Evolutionary conservation across 2,329 filamentous ascomycete species (phyloP), one percentile per base, ranked within the genome.

Genomic region (Pseudogymnoascus sp.): DNA sequence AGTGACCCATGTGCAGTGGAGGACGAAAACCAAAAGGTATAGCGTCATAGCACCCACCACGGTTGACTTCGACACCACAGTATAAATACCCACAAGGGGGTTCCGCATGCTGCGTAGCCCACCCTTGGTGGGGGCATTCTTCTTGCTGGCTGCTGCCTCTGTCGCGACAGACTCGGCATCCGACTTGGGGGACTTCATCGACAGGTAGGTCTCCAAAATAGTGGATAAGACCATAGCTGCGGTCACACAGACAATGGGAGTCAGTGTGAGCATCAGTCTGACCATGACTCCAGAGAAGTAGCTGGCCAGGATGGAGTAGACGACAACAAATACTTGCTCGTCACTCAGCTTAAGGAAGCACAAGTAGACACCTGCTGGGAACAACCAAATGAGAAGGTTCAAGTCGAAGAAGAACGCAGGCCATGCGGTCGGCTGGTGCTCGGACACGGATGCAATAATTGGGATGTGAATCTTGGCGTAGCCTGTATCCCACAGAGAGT

Each of bases 221-320:
- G 89, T 86, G 17, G 95, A 97, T 44, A 92, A 80, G 15, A 91
- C 91, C 71, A 99, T 86, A 50, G 93, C 95, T 63, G 93, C 91
- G 44, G 95, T 89, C 69, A 97, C 91, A 76, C 95, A 99, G 61
- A 99, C 95, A 68, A 99, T 88, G 1, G 95, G 95, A 1, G 95
- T 99, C 69, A 99, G 80, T 0, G 95, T 99, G 67, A 99, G 85
- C 95, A 99, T 99, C 72, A 99, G 81, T 78, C 95, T 92, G 66
- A 99, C 95, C 95, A 99, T 99, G 78, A 99, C 96, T 75, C 95
- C 95, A 23, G 96, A 91, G 73, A 99, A 99, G 82, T 99, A 99
- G 78, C 91, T 97, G 68, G 91, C 91, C 68, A 97, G 88, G 53
- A 99, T 86, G n/a, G 93, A 87, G 75, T 99, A 99, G 69, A 97